These are phyloP conservation scores for Nymphaea thermarum DNA, from an alignment of 164 flowering plant species.

Conservation along the genomic window DNA sequence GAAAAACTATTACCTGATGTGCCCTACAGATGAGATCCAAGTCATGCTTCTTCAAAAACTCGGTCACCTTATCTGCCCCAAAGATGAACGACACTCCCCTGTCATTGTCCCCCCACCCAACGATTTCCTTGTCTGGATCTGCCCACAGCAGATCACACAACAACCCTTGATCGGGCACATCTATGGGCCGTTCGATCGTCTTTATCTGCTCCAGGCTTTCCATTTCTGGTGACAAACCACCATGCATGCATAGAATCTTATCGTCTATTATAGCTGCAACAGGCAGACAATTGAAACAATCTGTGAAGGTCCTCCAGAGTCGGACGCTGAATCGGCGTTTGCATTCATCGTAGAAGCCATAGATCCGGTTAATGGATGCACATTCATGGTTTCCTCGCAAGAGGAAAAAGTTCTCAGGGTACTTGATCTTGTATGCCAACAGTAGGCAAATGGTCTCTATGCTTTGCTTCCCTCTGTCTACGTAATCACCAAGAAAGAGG, in stretches of 20 bases:
- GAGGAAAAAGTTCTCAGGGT: conserved; percentile 40
- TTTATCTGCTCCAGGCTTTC: conserved; percentile 34
- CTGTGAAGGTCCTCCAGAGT: conserved; percentile 38
- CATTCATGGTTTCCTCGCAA: conserved; percentile 54
- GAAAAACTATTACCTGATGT: conserved; percentile 29
- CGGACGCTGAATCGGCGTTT: conserved; percentile 44
- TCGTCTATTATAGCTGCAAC: conserved; percentile 41
- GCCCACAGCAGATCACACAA: conserved; percentile 48
- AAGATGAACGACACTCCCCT: conserved; percentile 47
- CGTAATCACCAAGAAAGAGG: conserved; percentile 51
- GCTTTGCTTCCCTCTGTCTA: conserved; percentile 51
- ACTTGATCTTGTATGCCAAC: conserved; percentile 43
- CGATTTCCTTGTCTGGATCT: conserved; percentile 36
- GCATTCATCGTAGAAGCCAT: conserved; percentile 54
- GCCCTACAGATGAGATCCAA: conserved; percentile 54
- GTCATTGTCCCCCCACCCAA: conserved; percentile 53
- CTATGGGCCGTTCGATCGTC: conserved; percentile 36
- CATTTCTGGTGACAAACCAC: conserved; percentile 44
- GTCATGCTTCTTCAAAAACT: conserved; percentile 41
- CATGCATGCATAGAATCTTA: conserved; percentile 49
- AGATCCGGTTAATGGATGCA: conserved; percentile 48
- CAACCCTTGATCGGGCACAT: conserved; percentile 46
- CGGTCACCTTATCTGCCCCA: conserved; percentile 42
- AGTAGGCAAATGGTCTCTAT: conserved; percentile 50
- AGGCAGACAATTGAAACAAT: conserved; percentile 50